phyloP scores from a whole-genome alignment of 805 yeast genomes.

The Wickerhamiella hasegawae region DNA sequence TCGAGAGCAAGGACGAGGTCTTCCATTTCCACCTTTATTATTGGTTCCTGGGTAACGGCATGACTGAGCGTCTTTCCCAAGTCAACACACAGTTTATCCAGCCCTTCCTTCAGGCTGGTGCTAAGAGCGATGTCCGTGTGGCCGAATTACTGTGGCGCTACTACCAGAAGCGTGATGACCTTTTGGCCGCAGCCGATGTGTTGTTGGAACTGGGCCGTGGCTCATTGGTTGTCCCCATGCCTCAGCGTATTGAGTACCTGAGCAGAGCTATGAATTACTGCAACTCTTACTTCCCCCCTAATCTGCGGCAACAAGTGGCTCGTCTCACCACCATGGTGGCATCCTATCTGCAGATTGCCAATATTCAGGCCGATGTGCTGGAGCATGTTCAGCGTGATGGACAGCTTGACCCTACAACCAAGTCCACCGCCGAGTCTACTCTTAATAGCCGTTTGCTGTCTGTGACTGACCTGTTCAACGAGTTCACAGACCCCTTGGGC shows the following conservation, averaged over 20 bases:
- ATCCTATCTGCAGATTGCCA: conserved; percentile 75
- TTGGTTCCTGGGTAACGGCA: conserved; percentile 73
- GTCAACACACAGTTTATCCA: conserved; percentile 70
- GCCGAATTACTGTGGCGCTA: conserved; percentile 81
- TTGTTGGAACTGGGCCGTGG: conserved; percentile 60
- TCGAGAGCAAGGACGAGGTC: conserved; percentile 58
- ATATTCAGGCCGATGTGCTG: conserved; percentile 56
- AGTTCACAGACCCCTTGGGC: conserved; percentile 73
- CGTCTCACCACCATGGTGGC: conserved; percentile 52
- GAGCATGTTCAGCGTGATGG: conserved; percentile 25
- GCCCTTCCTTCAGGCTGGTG: conserved; percentile 44
- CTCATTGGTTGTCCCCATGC: conserved; percentile 46
- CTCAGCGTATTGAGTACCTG: conserved; percentile 68
- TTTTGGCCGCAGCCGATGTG: conserved; percentile 71
- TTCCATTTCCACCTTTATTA: conserved; percentile 87
- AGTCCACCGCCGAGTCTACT: conserved; percentile 32
- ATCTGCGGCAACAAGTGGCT: conserved; percentile 58
- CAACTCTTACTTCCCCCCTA: conserved; percentile 67
- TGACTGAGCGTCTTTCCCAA: conserved; percentile 59
- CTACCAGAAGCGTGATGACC: conserved; percentile 66
- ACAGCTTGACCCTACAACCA: conserved; percentile 25
- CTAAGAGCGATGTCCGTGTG: conserved; percentile 42
- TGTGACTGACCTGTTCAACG: conserved; percentile 69
- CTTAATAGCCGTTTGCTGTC: conserved; percentile 52
- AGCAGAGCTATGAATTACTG: conserved; percentile 90